Evolutionary conservation across 768 basidiomycete species (phyloP), one percentile per base, ranked within the genome.

Genomic region (Lepiota brunneoincarnata): DNA sequence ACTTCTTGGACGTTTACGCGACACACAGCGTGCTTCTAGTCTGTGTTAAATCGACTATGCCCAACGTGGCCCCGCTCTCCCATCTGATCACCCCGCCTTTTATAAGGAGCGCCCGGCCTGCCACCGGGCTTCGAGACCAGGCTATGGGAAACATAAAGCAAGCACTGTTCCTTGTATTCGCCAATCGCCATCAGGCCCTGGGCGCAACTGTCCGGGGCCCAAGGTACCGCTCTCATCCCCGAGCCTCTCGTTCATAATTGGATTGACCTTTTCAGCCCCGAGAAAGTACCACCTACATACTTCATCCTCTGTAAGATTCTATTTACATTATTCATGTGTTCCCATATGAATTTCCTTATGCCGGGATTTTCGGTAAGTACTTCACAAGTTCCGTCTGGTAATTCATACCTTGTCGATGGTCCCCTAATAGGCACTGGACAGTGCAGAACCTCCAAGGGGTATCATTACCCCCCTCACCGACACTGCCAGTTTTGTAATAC

Each of bases 401-500:
- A n/a, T n/a, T n/a, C n/a, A n/a, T n/a, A n/a, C n/a, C n/a, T n/a
- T n/a, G n/a, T n/a, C n/a, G n/a, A n/a, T n/a, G n/a, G n/a, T n/a
- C n/a, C n/a, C n/a, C n/a, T n/a, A n/a, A n/a, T 31, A 51, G n/a
- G 50, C 18, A 40, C 40, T 20, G 31, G 31, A 18, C 23, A 51
- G 39, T n/a, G 50, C 40, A 40, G 37, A 38, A 35, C 54, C 26
- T 41, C 54, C 39, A 14, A 41, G 14, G 5, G 23, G 40, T 28
- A 44, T 61, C 15, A 58, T 63, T 20, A 62, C 64, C 6, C 61
- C 51, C 39, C 66, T 72, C 21, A 50, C 68, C 6, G 75, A 79
- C 51, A 75, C 75, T 17, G 66, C 73, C 3, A 71, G 70, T 51
- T 71, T 72, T 49, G 84, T 85, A 35, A 76, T 81, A 49, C 72